Evolutionary conservation across 148 eudicot genomes (phyloP), one percentile per base, ranked within the genome.

Genomic region (Limonium bicolor): DNA sequence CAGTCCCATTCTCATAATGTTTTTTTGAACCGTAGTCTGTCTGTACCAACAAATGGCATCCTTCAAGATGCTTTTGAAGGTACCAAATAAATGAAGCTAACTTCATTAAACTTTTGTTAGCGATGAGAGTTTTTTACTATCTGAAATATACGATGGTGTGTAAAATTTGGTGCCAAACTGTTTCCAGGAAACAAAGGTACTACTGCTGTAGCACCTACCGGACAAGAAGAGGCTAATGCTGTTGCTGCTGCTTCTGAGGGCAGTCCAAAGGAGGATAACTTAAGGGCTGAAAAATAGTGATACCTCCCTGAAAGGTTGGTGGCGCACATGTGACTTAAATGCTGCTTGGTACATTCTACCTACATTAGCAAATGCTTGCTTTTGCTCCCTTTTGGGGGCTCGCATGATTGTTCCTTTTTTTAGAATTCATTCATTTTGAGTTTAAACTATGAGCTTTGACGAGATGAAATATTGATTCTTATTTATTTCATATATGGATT

Each of bases 221-320:
- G 59, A 26, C 36, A 39, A 7, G 46, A 41, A 20, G 79, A 55
- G 63, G 61, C 30, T 20, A 54, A 63, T 40, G 66, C 56, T 21
- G 45, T 52, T 63, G 25, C 39, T 19, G 33, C 20, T 63, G 66
- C 63, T 19, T 41, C 35, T 43, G 54, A 65, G 61, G 58, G 56
- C 37, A 47, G 45, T 16, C 27, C 28, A 15, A 58, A 56, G 55
- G 65, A 59, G 29, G 63, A 60, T 27, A 46, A 26, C 35, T 56
- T n/a, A 38, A 4, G 55, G 55, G 37, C 31, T 9, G 32, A 70
- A 61, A 16, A 62, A 73, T 14, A 57, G 50, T 52, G 64, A 68
- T 55, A n/a, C n/a, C 69, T 72, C 61, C 48, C 50, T 36, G 78
- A 72, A 59, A 78, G 87, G 96, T 86, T 43, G 30, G 48, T 43